Evolutionary conservation across 148 eudicot species (phyloP).

Genomic region (Spergularia marina): DNA sequence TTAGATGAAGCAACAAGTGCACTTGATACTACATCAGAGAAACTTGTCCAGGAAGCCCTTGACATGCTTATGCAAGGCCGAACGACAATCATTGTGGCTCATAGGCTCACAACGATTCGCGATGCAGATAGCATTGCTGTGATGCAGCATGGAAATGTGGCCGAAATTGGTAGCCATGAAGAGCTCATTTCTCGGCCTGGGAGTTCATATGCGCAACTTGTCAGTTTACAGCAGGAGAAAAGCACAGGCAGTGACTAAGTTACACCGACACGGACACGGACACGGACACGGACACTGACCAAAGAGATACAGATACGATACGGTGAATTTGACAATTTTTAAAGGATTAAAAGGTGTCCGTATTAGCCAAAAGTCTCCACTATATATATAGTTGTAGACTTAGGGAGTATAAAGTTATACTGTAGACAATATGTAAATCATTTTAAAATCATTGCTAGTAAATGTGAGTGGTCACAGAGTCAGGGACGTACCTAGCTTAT

Average conservation of each 20-base stretch:
- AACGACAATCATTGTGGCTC: slow-evolving; percentile 64
- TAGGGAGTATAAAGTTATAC: too few species aligned
- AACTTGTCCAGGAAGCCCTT: slow-evolving; percentile 64
- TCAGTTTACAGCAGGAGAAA: slow-evolving; percentile 43
- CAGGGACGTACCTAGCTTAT: too few species aligned
- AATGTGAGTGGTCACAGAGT: too few species aligned
- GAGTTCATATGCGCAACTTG: slow-evolving; percentile 47
- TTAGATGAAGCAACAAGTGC: slow-evolving; percentile 90
- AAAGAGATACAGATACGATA: background rate
- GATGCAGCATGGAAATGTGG: slow-evolving; percentile 53
- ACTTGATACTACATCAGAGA: slow-evolving; percentile 57
- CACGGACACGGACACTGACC: background rate
- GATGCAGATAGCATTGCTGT: slow-evolving; percentile 55
- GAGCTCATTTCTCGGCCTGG: slow-evolving; percentile 40
- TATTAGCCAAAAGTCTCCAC: too few species aligned
- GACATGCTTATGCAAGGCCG: slow-evolving; percentile 55
- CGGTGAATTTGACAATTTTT: too few species aligned
- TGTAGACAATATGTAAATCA: too few species aligned
- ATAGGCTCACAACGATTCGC: slow-evolving; percentile 55
- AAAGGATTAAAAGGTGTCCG: too few species aligned
- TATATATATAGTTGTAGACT: too few species aligned
- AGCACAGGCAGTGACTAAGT: background rate
- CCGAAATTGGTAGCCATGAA: slow-evolving; percentile 57
- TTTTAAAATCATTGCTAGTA: too few species aligned
- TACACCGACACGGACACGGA: background rate